These are phyloP conservation scores for Populus nigra DNA, from an alignment of 345 rosid genomes.

Conservation along the genomic window DNA sequence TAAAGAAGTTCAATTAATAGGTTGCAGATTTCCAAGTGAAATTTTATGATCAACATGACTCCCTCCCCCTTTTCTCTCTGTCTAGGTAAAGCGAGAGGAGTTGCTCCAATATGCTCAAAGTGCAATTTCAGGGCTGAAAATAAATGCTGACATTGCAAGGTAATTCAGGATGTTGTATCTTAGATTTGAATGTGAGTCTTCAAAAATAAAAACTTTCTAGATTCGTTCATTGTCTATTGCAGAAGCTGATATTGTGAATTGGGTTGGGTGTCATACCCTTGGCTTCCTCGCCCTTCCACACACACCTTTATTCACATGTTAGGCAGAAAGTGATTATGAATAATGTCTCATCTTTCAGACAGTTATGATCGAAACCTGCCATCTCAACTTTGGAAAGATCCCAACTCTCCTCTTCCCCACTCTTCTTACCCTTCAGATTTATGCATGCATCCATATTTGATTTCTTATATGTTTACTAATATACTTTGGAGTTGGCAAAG, in stretches of 20 bases:
- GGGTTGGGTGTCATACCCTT: neutral
- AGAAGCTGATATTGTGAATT: neutral
- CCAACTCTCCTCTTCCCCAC: neutral
- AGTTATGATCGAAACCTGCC: neutral
- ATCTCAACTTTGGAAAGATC: neutral
- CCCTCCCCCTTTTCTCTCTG: constrained; percentile 1
- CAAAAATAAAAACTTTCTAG: neutral
- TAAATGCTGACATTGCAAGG: constrained; percentile 71
- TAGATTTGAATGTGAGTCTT: neutral
- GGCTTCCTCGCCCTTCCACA: neutral
- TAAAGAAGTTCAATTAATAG: neutral
- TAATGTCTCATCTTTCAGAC: neutral
- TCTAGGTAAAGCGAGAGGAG: constrained; percentile 80
- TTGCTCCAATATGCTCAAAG: constrained; percentile 78
- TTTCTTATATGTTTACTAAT: too few relatives aligned
- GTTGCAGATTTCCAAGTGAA: neutral
- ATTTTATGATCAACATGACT: neutral
- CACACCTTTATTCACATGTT: neutral
- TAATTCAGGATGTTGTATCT: constrained; percentile 25
- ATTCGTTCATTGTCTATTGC: neutral
- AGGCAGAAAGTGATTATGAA: neutral
- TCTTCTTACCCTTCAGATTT: neutral
- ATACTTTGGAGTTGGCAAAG: too few relatives aligned
- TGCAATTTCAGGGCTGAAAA: constrained; percentile 83
- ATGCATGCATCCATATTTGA: too few relatives aligned